A percentile compares a stretch with the other conserved stretches of the same genome.
phyloP scores from a whole-genome alignment of 345 rosid species.

The Sisymbrium irio region DNA sequence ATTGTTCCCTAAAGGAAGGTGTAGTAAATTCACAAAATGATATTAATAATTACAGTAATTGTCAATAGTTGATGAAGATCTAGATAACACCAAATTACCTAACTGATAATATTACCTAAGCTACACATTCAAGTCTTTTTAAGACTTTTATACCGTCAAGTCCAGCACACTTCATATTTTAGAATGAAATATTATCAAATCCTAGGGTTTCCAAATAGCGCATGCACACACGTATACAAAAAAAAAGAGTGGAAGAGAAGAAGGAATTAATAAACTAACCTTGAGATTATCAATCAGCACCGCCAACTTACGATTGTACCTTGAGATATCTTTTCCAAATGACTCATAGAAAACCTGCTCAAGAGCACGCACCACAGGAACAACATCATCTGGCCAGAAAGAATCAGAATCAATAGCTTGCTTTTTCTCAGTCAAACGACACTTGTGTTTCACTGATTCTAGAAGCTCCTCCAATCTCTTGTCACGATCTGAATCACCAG shows the following conservation, averaged over 20 bases:
- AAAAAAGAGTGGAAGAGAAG: background rate
- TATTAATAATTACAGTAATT: too few relatives aligned
- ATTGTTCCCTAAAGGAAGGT: background rate
- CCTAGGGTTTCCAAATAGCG: background rate
- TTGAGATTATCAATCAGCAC: conserved; percentile 58
- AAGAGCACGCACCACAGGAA: conserved; percentile 52
- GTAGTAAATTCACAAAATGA: background rate
- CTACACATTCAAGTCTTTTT: background rate
- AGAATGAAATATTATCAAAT: background rate
- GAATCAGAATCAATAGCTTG: conserved; percentile 20
- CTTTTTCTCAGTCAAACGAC: conserved; percentile 18
- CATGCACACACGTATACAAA: background rate
- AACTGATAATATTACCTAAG: background rate
- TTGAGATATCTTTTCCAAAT: conserved; percentile 54
- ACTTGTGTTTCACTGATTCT: conserved; percentile 36
- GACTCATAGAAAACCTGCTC: conserved; percentile 62
- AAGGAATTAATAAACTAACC: conserved; percentile 40
- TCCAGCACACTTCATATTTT: background rate
- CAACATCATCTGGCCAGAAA: conserved; percentile 69
- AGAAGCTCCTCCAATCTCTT: conserved; percentile 72
- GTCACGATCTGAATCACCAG: conserved; percentile 60
- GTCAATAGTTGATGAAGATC: background rate
- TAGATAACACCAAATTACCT: background rate
- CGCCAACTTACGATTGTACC: conserved; percentile 66
- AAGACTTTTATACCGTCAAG: background rate